phyloP scores from a whole-genome alignment of 257 asterid species.

The Ehretia macrophylla region DNA sequence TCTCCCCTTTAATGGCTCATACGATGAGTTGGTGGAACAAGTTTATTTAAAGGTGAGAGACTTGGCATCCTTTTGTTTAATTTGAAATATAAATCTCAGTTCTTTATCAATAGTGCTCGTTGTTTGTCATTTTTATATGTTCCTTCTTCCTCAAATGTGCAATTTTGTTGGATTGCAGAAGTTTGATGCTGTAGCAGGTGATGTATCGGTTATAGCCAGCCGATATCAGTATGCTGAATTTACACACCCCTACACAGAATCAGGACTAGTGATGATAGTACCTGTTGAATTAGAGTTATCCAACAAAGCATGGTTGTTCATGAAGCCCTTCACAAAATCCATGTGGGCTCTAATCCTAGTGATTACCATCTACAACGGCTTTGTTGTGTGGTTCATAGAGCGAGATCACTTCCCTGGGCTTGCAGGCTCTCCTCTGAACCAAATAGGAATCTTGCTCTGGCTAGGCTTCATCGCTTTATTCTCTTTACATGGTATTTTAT shows the following conservation, averaged over 20 bases:
- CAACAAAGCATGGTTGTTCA: slow-evolving; percentile 28
- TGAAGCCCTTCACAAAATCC: slow-evolving; percentile 43
- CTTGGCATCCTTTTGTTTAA: too few relatives aligned
- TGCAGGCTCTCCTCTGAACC: slow-evolving; percentile 26
- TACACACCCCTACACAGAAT: slow-evolving; percentile 35
- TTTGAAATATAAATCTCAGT: too few relatives aligned
- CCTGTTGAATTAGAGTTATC: slow-evolving; percentile 17
- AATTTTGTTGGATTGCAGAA: slow-evolving; percentile 10
- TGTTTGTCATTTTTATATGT: not conserved
- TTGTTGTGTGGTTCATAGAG: slow-evolving; percentile 42
- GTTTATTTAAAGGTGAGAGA: slow-evolving; percentile 27
- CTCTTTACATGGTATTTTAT: slow-evolving; percentile 23
- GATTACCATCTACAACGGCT: slow-evolving; percentile 27
- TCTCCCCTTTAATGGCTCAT: slow-evolving; percentile 18
- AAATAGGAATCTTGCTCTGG: slow-evolving; percentile 29
- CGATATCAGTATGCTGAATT: slow-evolving; percentile 35
- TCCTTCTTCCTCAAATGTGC: too few relatives aligned
- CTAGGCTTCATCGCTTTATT: slow-evolving; percentile 27
- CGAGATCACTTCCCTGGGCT: slow-evolving; percentile 20
- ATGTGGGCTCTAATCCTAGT: slow-evolving; percentile 32
- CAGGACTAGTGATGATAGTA: slow-evolving; percentile 42
- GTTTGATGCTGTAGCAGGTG: slow-evolving; percentile 44
- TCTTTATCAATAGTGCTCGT: not conserved
- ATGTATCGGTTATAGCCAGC: slow-evolving; percentile 26
- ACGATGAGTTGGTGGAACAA: slow-evolving; percentile 25